Conservation (phyloP, 352 stramenopile genomes). For the Phytopythium ostracodes region DNA sequence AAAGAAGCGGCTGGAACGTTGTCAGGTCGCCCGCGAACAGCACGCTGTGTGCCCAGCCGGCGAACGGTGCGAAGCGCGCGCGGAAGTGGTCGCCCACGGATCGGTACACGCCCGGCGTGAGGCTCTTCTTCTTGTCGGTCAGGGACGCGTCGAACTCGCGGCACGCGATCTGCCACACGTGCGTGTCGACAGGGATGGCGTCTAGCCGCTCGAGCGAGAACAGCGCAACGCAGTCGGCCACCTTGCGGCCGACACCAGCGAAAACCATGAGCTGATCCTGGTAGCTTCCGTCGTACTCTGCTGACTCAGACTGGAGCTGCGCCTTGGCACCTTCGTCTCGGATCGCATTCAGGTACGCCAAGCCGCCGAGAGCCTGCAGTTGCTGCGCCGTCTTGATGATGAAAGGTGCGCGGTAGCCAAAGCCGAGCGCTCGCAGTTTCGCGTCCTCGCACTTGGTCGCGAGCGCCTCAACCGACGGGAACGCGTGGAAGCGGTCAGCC, state of each 20-base stretch:
- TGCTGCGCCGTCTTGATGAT: conserved; percentile 81
- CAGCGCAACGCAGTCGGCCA: conserved; percentile 97
- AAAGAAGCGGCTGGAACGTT: conserved; percentile 27
- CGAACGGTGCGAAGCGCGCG: conserved; percentile 79
- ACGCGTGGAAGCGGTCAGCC: conserved; percentile 73
- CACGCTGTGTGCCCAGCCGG: conserved; percentile 91
- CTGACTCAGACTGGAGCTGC: neutral
- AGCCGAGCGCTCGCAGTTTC: conserved; percentile 79
- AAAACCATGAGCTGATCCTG: conserved; percentile 65
- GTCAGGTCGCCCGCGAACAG: conserved; percentile 51
- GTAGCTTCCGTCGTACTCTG: conserved; percentile 24
- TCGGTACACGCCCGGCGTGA: conserved; percentile 85
- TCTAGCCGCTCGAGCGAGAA: conserved; percentile 93
- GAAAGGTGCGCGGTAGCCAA: conserved; percentile 90
- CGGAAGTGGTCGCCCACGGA: conserved; percentile 93
- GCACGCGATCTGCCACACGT: conserved; percentile 96
- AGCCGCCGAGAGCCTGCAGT: conserved; percentile 56
- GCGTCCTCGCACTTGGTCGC: conserved; percentile 61
- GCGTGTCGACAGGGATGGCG: conserved; percentile 95
- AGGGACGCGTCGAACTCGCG: conserved; percentile 64
- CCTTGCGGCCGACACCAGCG: conserved; percentile 91
- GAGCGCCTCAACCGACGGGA: conserved; percentile 87
- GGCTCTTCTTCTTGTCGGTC: conserved; percentile 41
- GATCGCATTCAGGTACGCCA: conserved; percentile 56
- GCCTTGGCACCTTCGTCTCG: conserved; percentile 19